phyloP scores from a whole-genome alignment of 1,139 yeast genomes.

The Geotrichum aggregatum region DNA sequence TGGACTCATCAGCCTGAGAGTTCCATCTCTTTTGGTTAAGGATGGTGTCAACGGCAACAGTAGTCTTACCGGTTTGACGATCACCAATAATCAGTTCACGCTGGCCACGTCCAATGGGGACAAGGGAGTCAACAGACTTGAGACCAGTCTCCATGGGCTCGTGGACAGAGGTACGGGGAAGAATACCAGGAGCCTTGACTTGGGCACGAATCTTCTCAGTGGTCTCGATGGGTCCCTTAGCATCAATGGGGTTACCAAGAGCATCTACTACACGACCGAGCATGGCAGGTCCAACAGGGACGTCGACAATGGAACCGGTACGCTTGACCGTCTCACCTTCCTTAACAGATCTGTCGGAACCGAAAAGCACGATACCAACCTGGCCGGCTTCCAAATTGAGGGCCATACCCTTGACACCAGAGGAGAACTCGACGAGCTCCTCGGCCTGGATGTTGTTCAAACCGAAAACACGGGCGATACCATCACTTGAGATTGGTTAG shows the following conservation, averaged over 20 bases:
- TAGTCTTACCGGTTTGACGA: conserved; percentile 99
- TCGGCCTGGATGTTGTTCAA: conserved; percentile 99
- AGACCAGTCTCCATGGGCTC: conserved; percentile 99
- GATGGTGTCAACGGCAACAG: conserved; percentile 96
- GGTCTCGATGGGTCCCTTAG: conserved; percentile 96
- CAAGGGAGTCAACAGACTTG: conserved; percentile 97
- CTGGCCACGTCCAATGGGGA: conserved; percentile 99
- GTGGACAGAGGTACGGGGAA: conserved; percentile 97
- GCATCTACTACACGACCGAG: conserved; percentile 99
- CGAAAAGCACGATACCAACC: conserved; percentile 99
- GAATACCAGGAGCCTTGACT: conserved; percentile 99
- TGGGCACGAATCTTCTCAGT: conserved; percentile 89
- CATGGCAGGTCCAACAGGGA: conserved; percentile 97
- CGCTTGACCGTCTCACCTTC: conserved; percentile 99
- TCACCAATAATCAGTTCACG: conserved; percentile 99
- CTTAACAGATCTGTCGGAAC: conserved; percentile 97
- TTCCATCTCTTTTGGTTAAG: conserved; percentile 99
- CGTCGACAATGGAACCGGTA: conserved; percentile 99
- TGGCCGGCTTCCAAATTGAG: conserved; percentile 99
- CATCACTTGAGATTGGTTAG: conserved; percentile 60
- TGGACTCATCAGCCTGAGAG: conserved; percentile 86
- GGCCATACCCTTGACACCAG: conserved; percentile 99
- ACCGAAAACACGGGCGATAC: conserved; percentile 99
- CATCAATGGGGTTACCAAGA: conserved; percentile 98
- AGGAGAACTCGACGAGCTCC: conserved; percentile 98